Base-by-base conservation (phyloP, 306 rosid genomes). In the Oemleria cerasiformis region DNA sequence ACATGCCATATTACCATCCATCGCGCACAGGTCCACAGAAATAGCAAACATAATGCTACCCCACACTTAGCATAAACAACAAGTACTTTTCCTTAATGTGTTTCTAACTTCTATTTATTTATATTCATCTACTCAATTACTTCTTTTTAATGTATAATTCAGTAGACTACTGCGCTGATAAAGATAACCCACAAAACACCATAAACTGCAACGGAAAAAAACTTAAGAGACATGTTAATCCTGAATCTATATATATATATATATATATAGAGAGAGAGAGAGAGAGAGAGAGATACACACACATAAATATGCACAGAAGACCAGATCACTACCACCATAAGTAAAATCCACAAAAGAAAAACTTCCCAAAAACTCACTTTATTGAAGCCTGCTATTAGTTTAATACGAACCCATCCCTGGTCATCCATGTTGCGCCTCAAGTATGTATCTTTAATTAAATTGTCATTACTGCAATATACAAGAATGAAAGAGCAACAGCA, bases 361-460 rank as follows among this genome's bases (percentile, higher is more conserved):
- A 73, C 17, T 40, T 75, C 72, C 6, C 62, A 82, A 68, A 63
- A 78, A 87, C 90, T 89, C 78, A 91, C 98, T 75, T 85, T 86
- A 13, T 78, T 86, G 87, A 94, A 94, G 70, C 84, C 79, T 56
- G 96, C 97, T 68, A 94, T 86, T 79, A 89, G 74, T 57, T 70
- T 78, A 76, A 91, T 73, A 38, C 81, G 86, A 86, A 94, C 96
- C 95, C 95, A 91, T 56, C 98, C 98, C 72, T 86, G 87, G 67
- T 82, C 88, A 79, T 94, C 94, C 99, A 91, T 91, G 67, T 86
- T 85, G 84, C 71, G 71, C 85, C 99, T 80, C 87, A 94, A 85
- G 86, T 60, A 94, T 67, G 70, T 79, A 77, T 94, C 99, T 73
- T 77, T 91, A 72, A 91, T 59, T 79, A 94, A 82, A 81, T 94